A percentile compares a stretch with the other conserved stretches of the same genome.
Evolutionary conservation across 164 flowering plant genomes (phyloP).

Genomic region (Magnolia changhungtana): DNA sequence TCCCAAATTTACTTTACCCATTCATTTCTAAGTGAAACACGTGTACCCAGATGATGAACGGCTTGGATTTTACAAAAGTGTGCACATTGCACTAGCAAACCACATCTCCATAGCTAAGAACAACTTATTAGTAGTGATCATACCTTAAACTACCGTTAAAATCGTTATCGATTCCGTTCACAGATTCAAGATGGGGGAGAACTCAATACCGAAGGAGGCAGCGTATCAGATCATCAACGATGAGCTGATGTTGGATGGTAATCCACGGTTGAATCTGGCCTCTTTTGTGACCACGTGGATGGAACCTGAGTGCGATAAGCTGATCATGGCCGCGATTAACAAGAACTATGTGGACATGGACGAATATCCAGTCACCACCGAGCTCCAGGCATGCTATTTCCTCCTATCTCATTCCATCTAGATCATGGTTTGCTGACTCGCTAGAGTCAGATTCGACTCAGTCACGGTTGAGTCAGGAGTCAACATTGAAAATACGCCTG

Average conservation of each 20-base stretch:
- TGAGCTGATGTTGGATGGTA: constrained; percentile 58
- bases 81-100: too few relatives aligned
- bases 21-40: too few relatives aligned
- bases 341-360: constrained; percentile 45
- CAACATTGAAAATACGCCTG: too few relatives aligned
- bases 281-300: constrained; percentile 46
- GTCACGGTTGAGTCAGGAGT: not conserved
- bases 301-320: constrained; percentile 42
- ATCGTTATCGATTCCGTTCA: not conserved
- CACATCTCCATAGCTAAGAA: too few relatives aligned
- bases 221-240: constrained; percentile 61
- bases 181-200: constrained; percentile 57
- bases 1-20: too few relatives aligned
- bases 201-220: constrained; percentile 61
- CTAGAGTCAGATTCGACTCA: too few relatives aligned
- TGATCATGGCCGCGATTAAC: constrained; percentile 33
- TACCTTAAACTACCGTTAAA: too few relatives aligned
- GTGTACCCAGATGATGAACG: too few relatives aligned
- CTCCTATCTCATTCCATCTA: not conserved
- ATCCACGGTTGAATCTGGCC: constrained; percentile 57
- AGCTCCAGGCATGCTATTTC: constrained; percentile 32
- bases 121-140: not conserved
- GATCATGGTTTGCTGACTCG: not conserved
- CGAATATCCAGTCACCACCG: constrained; percentile 45
- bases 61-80: too few relatives aligned